phyloP scores from a whole-genome alignment of 305 asterid genomes.

The Ajuga reptans region DNA sequence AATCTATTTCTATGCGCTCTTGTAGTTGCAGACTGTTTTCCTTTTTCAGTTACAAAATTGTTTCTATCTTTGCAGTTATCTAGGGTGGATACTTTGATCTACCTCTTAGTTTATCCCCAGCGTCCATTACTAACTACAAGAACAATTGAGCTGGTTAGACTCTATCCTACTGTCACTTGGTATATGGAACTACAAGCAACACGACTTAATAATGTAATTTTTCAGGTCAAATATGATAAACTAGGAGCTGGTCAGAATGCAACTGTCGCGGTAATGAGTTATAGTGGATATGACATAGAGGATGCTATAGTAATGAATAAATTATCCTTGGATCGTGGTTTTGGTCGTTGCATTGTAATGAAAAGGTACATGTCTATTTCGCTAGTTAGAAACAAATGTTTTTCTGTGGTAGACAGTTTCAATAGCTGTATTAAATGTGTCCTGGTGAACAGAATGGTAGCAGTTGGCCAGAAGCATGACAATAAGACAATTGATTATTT shows the following conservation, averaged over 20 bases:
- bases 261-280: constrained; percentile 97
- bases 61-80: constrained; percentile 41
- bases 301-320: constrained; percentile 99
- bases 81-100: constrained; percentile 79
- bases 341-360: constrained; percentile 94
- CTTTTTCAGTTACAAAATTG: not conserved
- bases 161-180: constrained; percentile 18
- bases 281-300: constrained; percentile 97
- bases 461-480: constrained; percentile 51
- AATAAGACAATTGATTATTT: constrained; percentile 60
- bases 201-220: constrained; percentile 19
- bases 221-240: constrained; percentile 75
- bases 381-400: not conserved
- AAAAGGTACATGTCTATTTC: constrained; percentile 45
- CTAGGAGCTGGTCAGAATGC: constrained; percentile 99
- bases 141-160: constrained; percentile 91
- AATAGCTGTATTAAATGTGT: constrained; percentile 11
- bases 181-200: not conserved
- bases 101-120: constrained; percentile 94
- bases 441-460: constrained; percentile 42
- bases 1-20: not conserved
- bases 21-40: not conserved
- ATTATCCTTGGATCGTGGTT: constrained; percentile 94
- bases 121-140: constrained; percentile 88
- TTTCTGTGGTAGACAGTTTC: constrained; percentile 11